phyloP scores from a whole-genome alignment of 345 rosid genomes.

The Melaleuca quinquenervia region DNA sequence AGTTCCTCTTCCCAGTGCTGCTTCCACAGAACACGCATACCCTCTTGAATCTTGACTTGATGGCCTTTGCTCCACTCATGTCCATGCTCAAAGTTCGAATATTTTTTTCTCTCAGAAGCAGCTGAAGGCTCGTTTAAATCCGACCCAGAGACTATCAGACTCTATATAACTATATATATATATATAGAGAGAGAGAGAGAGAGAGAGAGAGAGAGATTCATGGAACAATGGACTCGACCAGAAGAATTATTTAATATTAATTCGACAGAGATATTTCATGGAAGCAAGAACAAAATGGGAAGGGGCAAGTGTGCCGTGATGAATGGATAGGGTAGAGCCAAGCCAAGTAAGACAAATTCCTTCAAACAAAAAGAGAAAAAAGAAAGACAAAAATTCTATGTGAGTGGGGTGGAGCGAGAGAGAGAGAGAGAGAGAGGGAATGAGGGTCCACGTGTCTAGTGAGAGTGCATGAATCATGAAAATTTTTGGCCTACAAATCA shows the following conservation, averaged over 20 bases:
- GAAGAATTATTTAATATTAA: neutral
- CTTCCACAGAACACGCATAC: slow-evolving; percentile 30
- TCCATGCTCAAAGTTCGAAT: neutral
- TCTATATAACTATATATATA: neutral
- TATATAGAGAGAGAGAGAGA: neutral
- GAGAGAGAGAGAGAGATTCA: neutral
- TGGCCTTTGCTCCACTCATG: neutral
- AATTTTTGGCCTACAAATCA: neutral
- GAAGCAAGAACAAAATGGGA: neutral
- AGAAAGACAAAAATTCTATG: neutral
- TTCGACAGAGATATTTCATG: neutral
- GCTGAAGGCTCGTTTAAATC: neutral
- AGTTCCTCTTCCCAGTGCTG: slow-evolving; percentile 70
- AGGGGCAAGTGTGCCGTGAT: neutral
- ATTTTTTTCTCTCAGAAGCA: neutral
- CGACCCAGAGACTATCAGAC: neutral
- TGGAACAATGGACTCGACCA: neutral
- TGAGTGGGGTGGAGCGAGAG: neutral
- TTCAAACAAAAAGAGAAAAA: neutral
- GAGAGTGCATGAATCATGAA: neutral
- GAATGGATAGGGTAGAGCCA: neutral
- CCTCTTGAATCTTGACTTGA: slow-evolving; percentile 59
- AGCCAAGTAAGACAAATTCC: neutral
- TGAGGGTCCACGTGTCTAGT: neutral
- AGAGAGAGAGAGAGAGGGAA: neutral